These are phyloP conservation scores for Sphaerulina musiva DNA, from an alignment of 2,329 filamentous ascomycete species.

Conservation along the genomic window DNA sequence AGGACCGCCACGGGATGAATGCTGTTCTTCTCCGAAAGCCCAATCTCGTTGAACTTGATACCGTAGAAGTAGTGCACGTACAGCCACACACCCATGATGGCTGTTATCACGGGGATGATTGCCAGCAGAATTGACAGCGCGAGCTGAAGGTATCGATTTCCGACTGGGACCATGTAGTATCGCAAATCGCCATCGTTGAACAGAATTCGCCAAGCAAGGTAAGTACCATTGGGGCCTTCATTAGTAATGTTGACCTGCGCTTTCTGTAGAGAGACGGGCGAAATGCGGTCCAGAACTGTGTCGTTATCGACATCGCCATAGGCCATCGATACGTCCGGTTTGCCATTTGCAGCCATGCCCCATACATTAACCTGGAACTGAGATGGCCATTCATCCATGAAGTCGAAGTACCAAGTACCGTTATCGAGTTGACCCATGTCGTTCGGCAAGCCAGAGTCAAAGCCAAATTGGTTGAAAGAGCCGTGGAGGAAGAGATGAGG, in stretches of 20 bases:
- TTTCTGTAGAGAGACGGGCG: slow-evolving; percentile 51
- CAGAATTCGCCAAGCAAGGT: slow-evolving; percentile 50
- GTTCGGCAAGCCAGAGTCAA: slow-evolving; percentile 54
- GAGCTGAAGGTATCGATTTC: slow-evolving; percentile 50
- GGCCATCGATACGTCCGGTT: slow-evolving; percentile 54
- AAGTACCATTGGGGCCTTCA: slow-evolving; percentile 46
- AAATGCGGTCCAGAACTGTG: slow-evolving; percentile 54
- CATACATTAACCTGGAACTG: slow-evolving; percentile 58
- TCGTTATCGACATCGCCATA: slow-evolving; percentile 58
- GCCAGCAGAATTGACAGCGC: slow-evolving; percentile 50
- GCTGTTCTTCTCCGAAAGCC: slow-evolving; percentile 46
- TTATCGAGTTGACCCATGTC: slow-evolving; percentile 44
- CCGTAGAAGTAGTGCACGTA: slow-evolving; percentile 59
- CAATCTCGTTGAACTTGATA: slow-evolving; percentile 57
- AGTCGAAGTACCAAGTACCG: slow-evolving; percentile 53
- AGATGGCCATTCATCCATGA: slow-evolving; percentile 59
- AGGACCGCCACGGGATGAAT: slow-evolving; percentile 28
- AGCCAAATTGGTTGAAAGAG: slow-evolving; percentile 58
- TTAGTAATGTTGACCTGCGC: slow-evolving; percentile 55
- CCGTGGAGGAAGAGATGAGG: slow-evolving; percentile 60
- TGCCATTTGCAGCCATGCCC: slow-evolving; percentile 59
- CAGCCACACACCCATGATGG: slow-evolving; percentile 45
- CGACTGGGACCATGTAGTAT: slow-evolving; percentile 49
- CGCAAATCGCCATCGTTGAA: slow-evolving; percentile 50
- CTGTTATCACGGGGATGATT: slow-evolving; percentile 48